Percentiles rank a stretch among this genome's conserved stretches.
phyloP scores from a whole-genome alignment of 306 rosid genomes.

The Gynostemma pentaphyllum region DNA sequence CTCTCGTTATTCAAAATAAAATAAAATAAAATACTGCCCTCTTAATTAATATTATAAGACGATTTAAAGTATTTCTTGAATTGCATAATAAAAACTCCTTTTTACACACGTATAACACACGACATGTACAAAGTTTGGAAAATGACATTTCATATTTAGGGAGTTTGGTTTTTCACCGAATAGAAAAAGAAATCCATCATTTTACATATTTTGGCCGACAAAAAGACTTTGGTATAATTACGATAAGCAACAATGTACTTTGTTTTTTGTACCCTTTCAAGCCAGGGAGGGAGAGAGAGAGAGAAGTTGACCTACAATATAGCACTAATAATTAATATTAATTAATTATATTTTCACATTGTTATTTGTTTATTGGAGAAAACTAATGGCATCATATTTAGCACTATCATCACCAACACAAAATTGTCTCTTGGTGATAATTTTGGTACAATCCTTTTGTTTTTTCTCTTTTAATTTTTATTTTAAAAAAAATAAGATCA shows the following conservation, averaged over 20 bases:
- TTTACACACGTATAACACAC: too few species aligned
- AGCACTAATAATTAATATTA: background rate
- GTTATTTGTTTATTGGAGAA: background rate
- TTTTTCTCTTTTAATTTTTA: too few species aligned
- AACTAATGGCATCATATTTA: background rate
- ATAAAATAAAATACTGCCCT: too few species aligned
- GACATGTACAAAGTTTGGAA: background rate
- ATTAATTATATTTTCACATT: background rate
- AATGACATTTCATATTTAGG: background rate
- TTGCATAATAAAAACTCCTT: too few species aligned
- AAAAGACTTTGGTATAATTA: slow-evolving; percentile 7
- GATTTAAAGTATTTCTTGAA: too few species aligned
- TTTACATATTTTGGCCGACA: slow-evolving; percentile 2
- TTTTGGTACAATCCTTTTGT: slow-evolving; percentile 6
- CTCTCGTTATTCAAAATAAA: too few species aligned
- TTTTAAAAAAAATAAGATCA: too few species aligned
- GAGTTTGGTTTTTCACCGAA: background rate
- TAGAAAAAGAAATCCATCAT: background rate
- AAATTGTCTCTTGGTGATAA: slow-evolving; percentile 2
- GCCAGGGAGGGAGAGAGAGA: background rate
- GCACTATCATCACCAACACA: slow-evolving; percentile 7
- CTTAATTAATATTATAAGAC: too few species aligned
- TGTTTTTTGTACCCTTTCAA: background rate
- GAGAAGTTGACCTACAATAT: slow-evolving; percentile 7
- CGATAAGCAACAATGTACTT: slow-evolving; percentile 8